Percentiles rank a stretch among this genome's conserved stretches.
These are phyloP conservation scores for Trametes meyenii DNA, from an alignment of 768 basidiomycete species.

Conservation along the genomic window DNA sequence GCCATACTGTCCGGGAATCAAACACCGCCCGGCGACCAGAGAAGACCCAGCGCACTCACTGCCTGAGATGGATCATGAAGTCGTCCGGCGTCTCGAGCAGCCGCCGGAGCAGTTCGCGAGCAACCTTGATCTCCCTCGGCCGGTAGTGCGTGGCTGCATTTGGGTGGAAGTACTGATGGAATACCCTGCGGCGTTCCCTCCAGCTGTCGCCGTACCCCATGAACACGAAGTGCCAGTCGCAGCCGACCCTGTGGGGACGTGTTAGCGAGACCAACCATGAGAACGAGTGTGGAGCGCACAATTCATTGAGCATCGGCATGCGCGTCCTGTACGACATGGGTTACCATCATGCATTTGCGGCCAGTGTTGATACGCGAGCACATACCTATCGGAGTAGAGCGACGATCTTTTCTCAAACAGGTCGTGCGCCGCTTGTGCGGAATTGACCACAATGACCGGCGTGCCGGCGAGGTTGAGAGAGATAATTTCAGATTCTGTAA, in stretches of 20 bases:
- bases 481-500: slow-evolving; percentile 31
- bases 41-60: slow-evolving; percentile 35
- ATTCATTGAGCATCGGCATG: slow-evolving; percentile 33
- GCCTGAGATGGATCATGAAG: slow-evolving; percentile 39
- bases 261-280: neutral
- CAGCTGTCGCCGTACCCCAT: slow-evolving; percentile 47
- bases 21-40: slow-evolving; percentile 1
- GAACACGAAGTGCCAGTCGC: slow-evolving; percentile 43
- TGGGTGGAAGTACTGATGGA: slow-evolving; percentile 45
- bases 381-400: slow-evolving; percentile 37
- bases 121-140: slow-evolving; percentile 35
- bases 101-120: slow-evolving; percentile 37
- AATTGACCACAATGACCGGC: slow-evolving; percentile 34
- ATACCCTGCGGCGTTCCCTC: slow-evolving; percentile 45
- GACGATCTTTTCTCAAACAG: slow-evolving; percentile 36
- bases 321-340: slow-evolving; percentile 15
- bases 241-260: slow-evolving; percentile 40
- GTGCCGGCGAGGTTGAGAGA: slow-evolving; percentile 30
- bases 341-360: neutral
- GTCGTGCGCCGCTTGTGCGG: slow-evolving; percentile 32
- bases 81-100: slow-evolving; percentile 41
- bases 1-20: slow-evolving; percentile 38
- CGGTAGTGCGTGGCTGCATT: slow-evolving; percentile 37
- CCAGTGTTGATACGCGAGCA: neutral
- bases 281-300: slow-evolving; percentile 22